Base-by-base conservation (phyloP, 192 early-diverging fungal species). In the Backusella tarrabulga region DNA sequence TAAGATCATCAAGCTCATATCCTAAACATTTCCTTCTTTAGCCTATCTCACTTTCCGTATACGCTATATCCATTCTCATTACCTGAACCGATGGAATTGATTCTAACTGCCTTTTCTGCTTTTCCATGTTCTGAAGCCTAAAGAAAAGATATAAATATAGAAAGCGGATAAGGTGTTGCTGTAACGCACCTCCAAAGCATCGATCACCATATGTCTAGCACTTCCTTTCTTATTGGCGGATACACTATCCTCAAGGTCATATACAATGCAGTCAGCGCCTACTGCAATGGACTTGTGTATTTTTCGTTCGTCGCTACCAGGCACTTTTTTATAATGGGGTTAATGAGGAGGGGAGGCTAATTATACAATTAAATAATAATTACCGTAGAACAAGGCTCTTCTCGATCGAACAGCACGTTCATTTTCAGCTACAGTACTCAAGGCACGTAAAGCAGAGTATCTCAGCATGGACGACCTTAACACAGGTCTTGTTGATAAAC, bases 161-260 rank as follows among this genome's bases (percentile, higher is more conserved):
- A 40, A 40, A 40, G 38, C 2, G 60, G 36, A 56, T 54, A 54
- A 75, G 73, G 19, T 50, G 17, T 50, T 40, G 38, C 9, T 12
- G 34, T 63, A 52, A 67, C 74, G 76, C 46, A 85, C 84, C 68
- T 86, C 87, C 23, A 92, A 84, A 15, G 94, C 94, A 71, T 93
- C 81, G 70, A 90, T 88, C 0, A 97, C 91, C 77, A 91, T 84
- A 42, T 87, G 70, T 50, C 95, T 88, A 6, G 95, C 95, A 42
- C 86, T 88, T 19, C 90, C 92, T 79, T 98, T 98, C 71, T 92
- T 89, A 82, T 91, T 94, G 15, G 89, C 66, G 0, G 94, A 85
- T 1, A 98, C 97, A 21, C 95, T 92, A 82, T 98, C 97, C 76
- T 98, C 97, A 3, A 98, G 86, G 77, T 98, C 97, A 75, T 95